These are phyloP conservation scores for Sorghum bicolor DNA, from an alignment of 176 grass and related monocot species.

Conservation along the genomic window DNA sequence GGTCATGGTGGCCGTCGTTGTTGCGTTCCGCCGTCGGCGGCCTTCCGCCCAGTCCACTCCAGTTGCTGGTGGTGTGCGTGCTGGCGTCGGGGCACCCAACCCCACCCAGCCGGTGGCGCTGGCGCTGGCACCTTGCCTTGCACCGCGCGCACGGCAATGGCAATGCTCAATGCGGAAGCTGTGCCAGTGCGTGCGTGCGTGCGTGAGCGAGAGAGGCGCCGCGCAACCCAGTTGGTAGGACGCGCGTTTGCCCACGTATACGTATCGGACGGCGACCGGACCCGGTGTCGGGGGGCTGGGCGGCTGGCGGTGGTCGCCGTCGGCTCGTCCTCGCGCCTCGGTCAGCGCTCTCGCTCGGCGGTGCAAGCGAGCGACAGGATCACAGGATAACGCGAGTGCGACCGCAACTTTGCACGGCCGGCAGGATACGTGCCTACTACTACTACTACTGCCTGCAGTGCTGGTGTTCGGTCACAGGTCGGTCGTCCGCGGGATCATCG, in stretches of 20 bases:
- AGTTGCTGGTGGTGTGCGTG: neutral
- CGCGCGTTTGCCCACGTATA: neutral
- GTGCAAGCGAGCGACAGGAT: neutral
- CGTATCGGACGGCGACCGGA: neutral
- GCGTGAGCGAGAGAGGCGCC: neutral
- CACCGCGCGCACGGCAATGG: neutral
- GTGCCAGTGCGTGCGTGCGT: neutral
- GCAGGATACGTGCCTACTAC: neutral
- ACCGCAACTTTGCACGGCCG: neutral
- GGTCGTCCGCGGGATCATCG: neutral
- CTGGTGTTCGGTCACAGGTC: neutral
- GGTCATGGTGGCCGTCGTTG: neutral
- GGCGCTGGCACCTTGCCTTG: neutral
- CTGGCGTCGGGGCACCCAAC: neutral
- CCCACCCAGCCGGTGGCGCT: neutral
- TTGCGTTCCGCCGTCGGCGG: neutral
- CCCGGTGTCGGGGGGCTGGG: neutral
- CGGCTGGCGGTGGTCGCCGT: neutral
- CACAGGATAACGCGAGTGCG: constrained; percentile 14
- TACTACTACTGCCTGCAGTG: neutral
- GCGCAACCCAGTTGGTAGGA: neutral
- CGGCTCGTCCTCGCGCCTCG: neutral
- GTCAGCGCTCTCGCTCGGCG: neutral
- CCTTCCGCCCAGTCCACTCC: neutral
- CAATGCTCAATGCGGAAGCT: neutral